These are phyloP conservation scores for Thalia dealbata DNA, from an alignment of 176 grass and related monocot species.

Conservation along the genomic window DNA sequence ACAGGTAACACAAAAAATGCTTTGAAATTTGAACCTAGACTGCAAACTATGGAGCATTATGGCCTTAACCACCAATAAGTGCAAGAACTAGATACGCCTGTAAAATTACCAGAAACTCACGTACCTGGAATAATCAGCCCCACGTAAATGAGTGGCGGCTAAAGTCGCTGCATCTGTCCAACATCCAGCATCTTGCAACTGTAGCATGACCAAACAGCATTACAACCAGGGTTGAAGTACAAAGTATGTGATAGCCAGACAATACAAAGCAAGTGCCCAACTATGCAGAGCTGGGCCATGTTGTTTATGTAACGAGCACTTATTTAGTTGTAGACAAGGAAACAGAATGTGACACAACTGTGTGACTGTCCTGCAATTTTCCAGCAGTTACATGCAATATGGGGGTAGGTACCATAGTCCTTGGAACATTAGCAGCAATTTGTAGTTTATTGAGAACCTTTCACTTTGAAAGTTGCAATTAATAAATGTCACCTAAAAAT, in stretches of 20 bases:
- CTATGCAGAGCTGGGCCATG: background rate
- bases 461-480: background rate
- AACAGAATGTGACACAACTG: background rate
- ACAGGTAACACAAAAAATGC: background rate
- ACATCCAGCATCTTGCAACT: constrained; percentile 98
- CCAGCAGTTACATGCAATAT: background rate
- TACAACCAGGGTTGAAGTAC: background rate
- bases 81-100: background rate
- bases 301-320: background rate
- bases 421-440: no score
- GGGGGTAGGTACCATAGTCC: no score
- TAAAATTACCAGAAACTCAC: background rate
- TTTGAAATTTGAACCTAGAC: background rate
- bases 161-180: constrained; percentile 96
- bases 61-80: background rate
- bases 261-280: background rate
- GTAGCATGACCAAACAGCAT: constrained; percentile 21
- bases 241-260: background rate
- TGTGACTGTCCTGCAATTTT: background rate
- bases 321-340: background rate
- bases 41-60: background rate
- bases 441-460: background rate
- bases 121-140: constrained; percentile 96
- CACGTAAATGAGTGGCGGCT: constrained; percentile 88
- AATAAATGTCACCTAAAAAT: background rate